phyloP scores from a whole-genome alignment of 2,329 filamentous ascomycete species.

The Colletotrichum spinosum region DNA sequence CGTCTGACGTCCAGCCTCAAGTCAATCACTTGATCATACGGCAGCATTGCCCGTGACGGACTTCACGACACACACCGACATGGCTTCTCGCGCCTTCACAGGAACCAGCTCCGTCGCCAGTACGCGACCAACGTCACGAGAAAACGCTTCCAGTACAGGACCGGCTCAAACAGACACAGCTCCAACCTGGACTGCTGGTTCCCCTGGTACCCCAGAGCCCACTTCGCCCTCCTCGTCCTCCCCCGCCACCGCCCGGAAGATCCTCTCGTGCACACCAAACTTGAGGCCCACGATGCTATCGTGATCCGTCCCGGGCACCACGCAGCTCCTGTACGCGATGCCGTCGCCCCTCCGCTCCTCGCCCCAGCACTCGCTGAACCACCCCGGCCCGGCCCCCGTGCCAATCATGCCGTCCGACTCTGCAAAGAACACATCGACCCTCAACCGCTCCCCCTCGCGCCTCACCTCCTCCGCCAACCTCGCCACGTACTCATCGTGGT shows the following conservation, averaged over 20 bases:
- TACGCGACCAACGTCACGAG: too few relatives aligned
- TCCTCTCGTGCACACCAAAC: constrained; percentile 18
- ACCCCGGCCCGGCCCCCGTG: constrained; percentile 40
- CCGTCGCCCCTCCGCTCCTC: constrained; percentile 7
- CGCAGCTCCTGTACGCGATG: constrained; percentile 41
- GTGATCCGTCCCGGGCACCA: constrained; percentile 43
- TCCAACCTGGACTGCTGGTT: too few relatives aligned
- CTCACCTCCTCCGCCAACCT: constrained; percentile 37
- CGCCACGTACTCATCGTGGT: constrained; percentile 45
- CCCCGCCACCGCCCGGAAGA: constrained; percentile 15
- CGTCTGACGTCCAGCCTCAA: too few relatives aligned
- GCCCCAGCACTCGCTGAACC: constrained; percentile 46
- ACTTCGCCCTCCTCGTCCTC: too few relatives aligned
- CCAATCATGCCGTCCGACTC: constrained; percentile 46
- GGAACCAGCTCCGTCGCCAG: too few relatives aligned
- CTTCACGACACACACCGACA: too few relatives aligned
- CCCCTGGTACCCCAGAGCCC: too few relatives aligned
- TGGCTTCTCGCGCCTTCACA: too few relatives aligned
- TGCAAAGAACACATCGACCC: constrained; percentile 44
- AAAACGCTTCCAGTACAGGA: too few relatives aligned
- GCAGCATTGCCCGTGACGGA: too few relatives aligned
- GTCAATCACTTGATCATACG: too few relatives aligned
- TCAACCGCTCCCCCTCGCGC: constrained; percentile 30
- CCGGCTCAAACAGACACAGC: too few relatives aligned
- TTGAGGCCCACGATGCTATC: constrained; percentile 6